A percentile compares a stretch with the other conserved stretches of the same genome.
Conservation (phyloP, 1,284 basidiomycete genomes). For the Cryptococcus sp. region DNA sequence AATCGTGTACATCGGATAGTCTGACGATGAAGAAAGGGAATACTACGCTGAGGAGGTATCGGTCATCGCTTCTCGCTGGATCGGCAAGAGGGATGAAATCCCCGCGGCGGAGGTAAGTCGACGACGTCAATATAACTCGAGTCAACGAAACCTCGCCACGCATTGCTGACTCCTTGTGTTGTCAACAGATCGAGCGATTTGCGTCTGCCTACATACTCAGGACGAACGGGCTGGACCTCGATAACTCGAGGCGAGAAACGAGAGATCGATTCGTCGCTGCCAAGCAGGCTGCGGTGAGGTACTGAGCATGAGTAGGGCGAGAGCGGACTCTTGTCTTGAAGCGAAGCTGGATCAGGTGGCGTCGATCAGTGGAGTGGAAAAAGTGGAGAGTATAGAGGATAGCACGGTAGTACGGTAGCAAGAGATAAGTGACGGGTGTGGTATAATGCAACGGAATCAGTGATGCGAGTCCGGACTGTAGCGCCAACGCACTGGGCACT, state of each 20-base stretch:
- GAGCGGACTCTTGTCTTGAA: no score
- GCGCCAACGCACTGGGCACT: no score
- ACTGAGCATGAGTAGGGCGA: constrained; percentile 10
- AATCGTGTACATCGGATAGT: constrained; percentile 5
- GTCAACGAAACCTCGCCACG: no score
- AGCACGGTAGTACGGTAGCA: no score
- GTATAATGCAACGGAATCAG: no score
- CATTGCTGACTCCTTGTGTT: neutral
- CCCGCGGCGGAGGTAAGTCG: constrained; percentile 42
- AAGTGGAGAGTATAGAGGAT: no score
- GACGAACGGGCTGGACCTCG: constrained; percentile 19
- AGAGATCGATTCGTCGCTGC: constrained; percentile 37
- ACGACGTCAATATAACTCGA: no score
- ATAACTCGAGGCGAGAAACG: constrained; percentile 27
- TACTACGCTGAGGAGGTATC: constrained; percentile 49
- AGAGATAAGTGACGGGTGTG: no score
- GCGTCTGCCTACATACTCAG: constrained; percentile 41
- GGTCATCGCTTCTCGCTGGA: constrained; percentile 29
- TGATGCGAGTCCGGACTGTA: no score
- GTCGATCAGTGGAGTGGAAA: no score
- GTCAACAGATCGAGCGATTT: constrained; percentile 39
- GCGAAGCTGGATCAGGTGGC: no score
- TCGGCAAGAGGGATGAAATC: constrained; percentile 31
- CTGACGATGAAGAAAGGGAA: constrained; percentile 35
- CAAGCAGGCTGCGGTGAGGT: constrained; percentile 37